phyloP scores from a whole-genome alignment of 2,329 filamentous ascomycete genomes.

The Ophiosphaerella korrae region DNA sequence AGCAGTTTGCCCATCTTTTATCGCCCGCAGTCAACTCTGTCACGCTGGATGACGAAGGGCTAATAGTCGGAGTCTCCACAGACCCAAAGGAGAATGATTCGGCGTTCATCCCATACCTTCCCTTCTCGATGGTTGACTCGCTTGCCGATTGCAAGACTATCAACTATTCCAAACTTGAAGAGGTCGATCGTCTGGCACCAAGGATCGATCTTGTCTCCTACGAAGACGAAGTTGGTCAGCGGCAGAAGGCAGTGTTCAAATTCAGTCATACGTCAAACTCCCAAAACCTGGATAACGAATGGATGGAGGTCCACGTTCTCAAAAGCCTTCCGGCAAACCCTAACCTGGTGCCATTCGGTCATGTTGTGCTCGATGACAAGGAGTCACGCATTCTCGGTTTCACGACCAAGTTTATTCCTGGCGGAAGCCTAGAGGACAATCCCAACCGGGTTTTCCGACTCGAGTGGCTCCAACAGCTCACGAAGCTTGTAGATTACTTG shows the following conservation, averaged over 20 bases:
- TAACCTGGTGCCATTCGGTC: conserved; percentile 36
- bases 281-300: conserved; percentile 4
- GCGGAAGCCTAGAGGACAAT: background rate
- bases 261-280: too few relatives aligned
- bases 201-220: conserved; percentile 5
- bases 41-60: conserved; percentile 13
- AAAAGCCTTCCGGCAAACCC: conserved; percentile 32
- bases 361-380: conserved; percentile 25
- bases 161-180: conserved; percentile 13
- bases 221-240: too few relatives aligned
- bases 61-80: conserved; percentile 11
- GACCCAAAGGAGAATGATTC: conserved; percentile 13
- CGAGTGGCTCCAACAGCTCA: conserved; percentile 6
- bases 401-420: conserved; percentile 3
- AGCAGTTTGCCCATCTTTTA: background rate
- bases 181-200: conserved; percentile 15
- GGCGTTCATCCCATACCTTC: conserved; percentile 11
- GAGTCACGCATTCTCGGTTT: conserved; percentile 3
- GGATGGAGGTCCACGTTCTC: conserved; percentile 34
- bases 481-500: conserved; percentile 25
- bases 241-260: too few relatives aligned
- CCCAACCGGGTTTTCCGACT: conserved; percentile 3
- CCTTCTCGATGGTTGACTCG: conserved; percentile 8
- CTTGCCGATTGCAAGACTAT: conserved; percentile 10
- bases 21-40: conserved; percentile 9